Evolutionary conservation across 495 filamentous ascomycete species (phyloP).

Genomic region (Neurospora discreta): DNA sequence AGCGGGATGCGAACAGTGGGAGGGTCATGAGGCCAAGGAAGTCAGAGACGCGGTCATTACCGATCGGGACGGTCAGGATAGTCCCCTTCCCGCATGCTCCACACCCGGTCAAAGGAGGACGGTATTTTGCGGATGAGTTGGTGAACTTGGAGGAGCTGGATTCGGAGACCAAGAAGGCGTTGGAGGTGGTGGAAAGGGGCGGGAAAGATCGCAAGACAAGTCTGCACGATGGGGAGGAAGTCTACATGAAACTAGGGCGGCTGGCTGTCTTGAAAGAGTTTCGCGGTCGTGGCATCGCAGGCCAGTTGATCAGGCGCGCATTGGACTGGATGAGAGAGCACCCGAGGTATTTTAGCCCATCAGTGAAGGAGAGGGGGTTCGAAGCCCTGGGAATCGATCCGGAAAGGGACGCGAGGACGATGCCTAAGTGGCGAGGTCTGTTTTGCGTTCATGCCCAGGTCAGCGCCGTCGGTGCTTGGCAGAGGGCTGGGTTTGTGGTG

Average conservation of each 20-base stretch:
- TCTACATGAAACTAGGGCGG: slow-evolving; percentile 68
- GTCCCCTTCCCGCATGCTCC: slow-evolving; percentile 64
- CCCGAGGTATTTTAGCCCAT: slow-evolving; percentile 39
- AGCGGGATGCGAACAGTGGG: not conserved
- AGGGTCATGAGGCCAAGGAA: not conserved
- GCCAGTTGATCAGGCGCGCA: slow-evolving; percentile 50
- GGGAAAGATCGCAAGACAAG: slow-evolving; percentile 27
- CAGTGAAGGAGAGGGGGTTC: slow-evolving; percentile 31
- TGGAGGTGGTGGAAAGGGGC: not conserved
- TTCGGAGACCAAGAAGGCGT: not conserved
- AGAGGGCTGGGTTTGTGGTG: slow-evolving; percentile 52
- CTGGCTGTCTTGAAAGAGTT: slow-evolving; percentile 55
- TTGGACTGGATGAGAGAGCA: slow-evolving; percentile 51
- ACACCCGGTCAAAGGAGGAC: slow-evolving; percentile 38
- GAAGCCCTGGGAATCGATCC: slow-evolving; percentile 21
- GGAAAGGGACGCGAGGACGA: slow-evolving; percentile 10
- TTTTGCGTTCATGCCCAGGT: slow-evolving; percentile 66
- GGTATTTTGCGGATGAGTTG: slow-evolving; percentile 27
- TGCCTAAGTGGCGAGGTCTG: slow-evolving; percentile 54
- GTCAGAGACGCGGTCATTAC: slow-evolving; percentile 24
- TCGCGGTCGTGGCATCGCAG: slow-evolving; percentile 51
- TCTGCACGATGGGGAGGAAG: slow-evolving; percentile 48
- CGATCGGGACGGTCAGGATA: slow-evolving; percentile 65
- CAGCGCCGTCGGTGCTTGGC: slow-evolving; percentile 48
- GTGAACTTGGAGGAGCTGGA: slow-evolving; percentile 1